A percentile compares a stretch with the other conserved stretches of the same genome.
These are phyloP conservation scores for Gossypium davidsonii DNA, from an alignment of 441 rosid genomes.

Conservation along the genomic window DNA sequence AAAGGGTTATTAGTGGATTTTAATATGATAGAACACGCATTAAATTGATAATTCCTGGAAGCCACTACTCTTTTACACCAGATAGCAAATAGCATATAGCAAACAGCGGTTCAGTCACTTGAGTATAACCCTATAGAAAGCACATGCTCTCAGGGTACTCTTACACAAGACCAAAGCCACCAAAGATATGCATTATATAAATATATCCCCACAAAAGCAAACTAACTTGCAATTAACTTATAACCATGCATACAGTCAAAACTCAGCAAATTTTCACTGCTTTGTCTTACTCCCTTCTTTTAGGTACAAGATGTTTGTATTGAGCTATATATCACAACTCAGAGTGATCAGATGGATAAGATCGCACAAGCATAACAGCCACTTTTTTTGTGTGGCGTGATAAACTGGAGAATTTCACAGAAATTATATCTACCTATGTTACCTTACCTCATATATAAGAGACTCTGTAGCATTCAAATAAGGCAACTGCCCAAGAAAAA, in stretches of 20 bases:
- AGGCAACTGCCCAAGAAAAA: slow-evolving; percentile 84
- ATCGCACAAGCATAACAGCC: neutral
- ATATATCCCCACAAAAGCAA: neutral
- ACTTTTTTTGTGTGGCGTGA: neutral
- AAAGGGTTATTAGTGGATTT: neutral
- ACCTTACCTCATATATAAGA: slow-evolving; percentile 61
- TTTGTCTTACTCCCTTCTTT: neutral
- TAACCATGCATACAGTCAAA: neutral
- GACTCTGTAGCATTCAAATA: slow-evolving; percentile 67
- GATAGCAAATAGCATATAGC: neutral
- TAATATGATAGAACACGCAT: neutral
- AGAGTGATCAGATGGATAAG: neutral
- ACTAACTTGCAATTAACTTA: neutral
- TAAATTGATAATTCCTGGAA: neutral
- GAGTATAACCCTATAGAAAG: neutral
- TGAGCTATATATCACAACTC: neutral
- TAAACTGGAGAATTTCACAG: neutral
- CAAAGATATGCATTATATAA: neutral
- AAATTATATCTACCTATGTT: neutral
- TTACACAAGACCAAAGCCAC: neutral
- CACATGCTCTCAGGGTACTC: neutral
- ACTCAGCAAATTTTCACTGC: neutral
- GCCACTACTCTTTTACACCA: neutral
- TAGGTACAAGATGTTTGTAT: neutral
- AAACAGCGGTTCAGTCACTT: neutral